Evolutionary conservation across 2,329 filamentous ascomycete genomes (phyloP), one percentile per base, ranked within the genome.

Genomic region (Chrysoporthe deuterocubensis): DNA sequence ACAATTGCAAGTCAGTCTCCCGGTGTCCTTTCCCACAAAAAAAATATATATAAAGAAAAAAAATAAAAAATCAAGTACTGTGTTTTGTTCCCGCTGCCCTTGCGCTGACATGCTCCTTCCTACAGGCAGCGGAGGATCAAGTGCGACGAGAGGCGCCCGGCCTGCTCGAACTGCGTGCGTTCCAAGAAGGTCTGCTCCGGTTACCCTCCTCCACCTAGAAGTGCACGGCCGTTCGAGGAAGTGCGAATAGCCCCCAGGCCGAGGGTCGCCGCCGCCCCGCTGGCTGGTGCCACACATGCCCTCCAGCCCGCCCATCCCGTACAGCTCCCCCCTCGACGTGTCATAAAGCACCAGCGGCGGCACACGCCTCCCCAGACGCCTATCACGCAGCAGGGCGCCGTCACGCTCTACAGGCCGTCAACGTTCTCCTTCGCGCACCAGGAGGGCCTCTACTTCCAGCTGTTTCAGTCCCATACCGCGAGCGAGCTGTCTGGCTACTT

Each of bases 401-500:
- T 80, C 37, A 72, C 80, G 21, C 67, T 82, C 21, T 80, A 82
- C 72, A 80, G 80, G 59, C 84, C 85, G 9, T 78, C 83, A 14
- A 78, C 75, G 32, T 77, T 88, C n/a, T 78, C 82, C 8, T 82
- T 89, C 42, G 78, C 80, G 64, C 77, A 81, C 5, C 79, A 81
- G 60, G 88, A 91, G 69, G 82, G 80, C 21, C 82, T 84, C 61
- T 90, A 90, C 72, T 90, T 90, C 73, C 83, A 88, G 67, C 78
- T 90, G 14, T 90, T 91, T 72, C 84, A 85, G 54, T 80, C 84
- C 37, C 86, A 87, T 56, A 90, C 89, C 0, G 86, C 88, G 1
- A 84, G 79, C 59, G 87, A 90, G 72, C 79, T 91, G 7, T 90
- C 89, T 0, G 89, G 89, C 14, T 91, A 89, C 74, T 91, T 91